A percentile compares a stretch with the other conserved stretches of the same genome.
Conservation (phyloP, 108 stramenopile species). For the Nitzschia sp. region DNA sequence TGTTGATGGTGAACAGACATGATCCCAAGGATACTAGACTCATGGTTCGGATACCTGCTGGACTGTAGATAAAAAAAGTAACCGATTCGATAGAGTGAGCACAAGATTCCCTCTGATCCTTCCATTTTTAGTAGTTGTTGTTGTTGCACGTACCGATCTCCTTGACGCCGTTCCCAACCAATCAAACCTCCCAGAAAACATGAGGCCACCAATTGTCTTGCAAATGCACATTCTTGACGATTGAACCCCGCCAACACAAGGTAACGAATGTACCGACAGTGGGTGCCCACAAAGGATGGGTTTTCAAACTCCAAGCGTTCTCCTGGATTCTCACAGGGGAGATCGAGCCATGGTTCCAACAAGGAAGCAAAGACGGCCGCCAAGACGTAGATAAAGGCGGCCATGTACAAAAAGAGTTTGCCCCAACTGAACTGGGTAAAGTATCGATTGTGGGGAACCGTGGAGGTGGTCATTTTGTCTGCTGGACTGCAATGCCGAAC, state of each 20-base stretch:
- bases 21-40: conserved; percentile 80
- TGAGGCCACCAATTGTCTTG: conserved; percentile 58
- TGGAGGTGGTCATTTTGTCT: no score
- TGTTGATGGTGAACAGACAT: conserved; percentile 85
- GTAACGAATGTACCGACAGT: conserved; percentile 50
- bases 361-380: conserved; percentile 7
- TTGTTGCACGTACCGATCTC: conserved; percentile 54
- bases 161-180: conserved; percentile 81
- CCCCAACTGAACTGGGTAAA: conserved; percentile 44
- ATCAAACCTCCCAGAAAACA: conserved; percentile 67
- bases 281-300: conserved; percentile 48
- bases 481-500: no score
- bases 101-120: no score
- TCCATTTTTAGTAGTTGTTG: no score
- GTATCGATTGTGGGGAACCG: conserved; percentile 10
- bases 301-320: conserved; percentile 40
- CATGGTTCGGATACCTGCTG: conserved; percentile 93
- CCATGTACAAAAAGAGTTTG: conserved; percentile 40
- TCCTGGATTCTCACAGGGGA: conserved; percentile 17
- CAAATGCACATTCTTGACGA: conserved; percentile 66
- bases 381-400: conserved; percentile 31
- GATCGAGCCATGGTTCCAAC: conserved; percentile 12
- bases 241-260: conserved; percentile 51
- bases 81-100: no score
- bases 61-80: conserved; percentile 12